Percentiles rank a stretch among this genome's conserved stretches.
Evolutionary conservation across 345 rosid species (phyloP).

Genomic region (Eucalyptus erythrocorys): DNA sequence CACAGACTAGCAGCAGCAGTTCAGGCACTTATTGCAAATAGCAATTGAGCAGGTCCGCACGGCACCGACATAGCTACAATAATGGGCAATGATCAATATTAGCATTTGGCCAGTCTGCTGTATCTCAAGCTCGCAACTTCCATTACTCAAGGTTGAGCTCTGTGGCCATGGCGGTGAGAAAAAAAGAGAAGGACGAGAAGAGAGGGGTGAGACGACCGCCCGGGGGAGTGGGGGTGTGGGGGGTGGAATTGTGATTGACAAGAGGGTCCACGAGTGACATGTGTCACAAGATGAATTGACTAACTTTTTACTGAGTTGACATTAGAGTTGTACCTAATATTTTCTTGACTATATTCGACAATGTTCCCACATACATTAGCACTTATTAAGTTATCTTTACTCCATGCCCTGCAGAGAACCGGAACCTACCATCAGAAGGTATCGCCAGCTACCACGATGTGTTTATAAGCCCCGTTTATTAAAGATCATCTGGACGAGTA

Average conservation of each 20-base stretch:
- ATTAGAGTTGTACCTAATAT: fast-evolving
- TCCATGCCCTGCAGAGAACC: background rate
- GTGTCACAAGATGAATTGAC: too few species aligned
- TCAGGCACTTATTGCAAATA: background rate
- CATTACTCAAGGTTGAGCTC: too few species aligned
- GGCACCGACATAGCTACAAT: background rate
- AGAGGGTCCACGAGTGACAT: too few species aligned
- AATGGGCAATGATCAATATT: background rate
- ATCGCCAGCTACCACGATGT: background rate
- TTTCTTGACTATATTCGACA: too few species aligned
- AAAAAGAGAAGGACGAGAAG: too few species aligned
- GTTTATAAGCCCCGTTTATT: background rate
- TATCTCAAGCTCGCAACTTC: too few species aligned
- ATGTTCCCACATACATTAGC: background rate
- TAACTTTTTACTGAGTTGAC: too few species aligned
- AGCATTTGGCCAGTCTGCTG: background rate
- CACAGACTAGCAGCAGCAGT: background rate
- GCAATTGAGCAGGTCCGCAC: background rate
- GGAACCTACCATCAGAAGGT: background rate
- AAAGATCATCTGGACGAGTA: background rate
- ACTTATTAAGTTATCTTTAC: background rate
- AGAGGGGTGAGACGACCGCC: too few species aligned
- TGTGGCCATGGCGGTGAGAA: too few species aligned
- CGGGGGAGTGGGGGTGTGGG: fast-evolving
- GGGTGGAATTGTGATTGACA: too few species aligned